Conservation (phyloP, 2,329 filamentous ascomycete genomes). For the Eurotiales sp. region DNA sequence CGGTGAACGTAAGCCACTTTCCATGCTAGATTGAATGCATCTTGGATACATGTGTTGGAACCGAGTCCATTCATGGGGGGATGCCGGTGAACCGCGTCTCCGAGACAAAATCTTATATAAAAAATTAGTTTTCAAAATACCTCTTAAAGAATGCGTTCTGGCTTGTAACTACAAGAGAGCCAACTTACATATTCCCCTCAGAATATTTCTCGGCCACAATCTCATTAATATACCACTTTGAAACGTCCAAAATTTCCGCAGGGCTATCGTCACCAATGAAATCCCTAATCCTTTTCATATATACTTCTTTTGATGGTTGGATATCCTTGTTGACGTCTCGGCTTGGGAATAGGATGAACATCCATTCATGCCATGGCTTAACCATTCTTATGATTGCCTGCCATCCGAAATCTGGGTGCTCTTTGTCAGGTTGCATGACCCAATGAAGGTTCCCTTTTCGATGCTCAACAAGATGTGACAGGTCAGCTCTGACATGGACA, state of each 20-base stretch:
- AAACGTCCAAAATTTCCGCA: slow-evolving; percentile 50
- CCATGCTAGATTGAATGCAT: slow-evolving; percentile 54
- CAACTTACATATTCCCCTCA: slow-evolving; percentile 39
- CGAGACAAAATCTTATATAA: slow-evolving; percentile 18
- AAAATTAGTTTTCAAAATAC: not conserved
- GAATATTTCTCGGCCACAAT: slow-evolving; percentile 57
- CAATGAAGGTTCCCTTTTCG: slow-evolving; percentile 48
- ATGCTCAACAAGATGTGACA: slow-evolving; percentile 33
- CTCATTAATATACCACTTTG: slow-evolving; percentile 61
- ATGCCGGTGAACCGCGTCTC: slow-evolving; percentile 11
- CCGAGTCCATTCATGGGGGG: slow-evolving; percentile 11
- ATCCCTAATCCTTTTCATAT: slow-evolving; percentile 43
- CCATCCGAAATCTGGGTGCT: slow-evolving; percentile 52
- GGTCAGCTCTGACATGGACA: slow-evolving; percentile 35
- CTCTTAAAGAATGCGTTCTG: too few species aligned
- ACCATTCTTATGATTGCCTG: slow-evolving; percentile 56
- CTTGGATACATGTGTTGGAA: slow-evolving; percentile 13
- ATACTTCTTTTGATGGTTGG: slow-evolving; percentile 46
- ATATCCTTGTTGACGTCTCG: slow-evolving; percentile 28
- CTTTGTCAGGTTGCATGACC: slow-evolving; percentile 53
- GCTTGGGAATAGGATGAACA: slow-evolving; percentile 53
- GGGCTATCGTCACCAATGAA: slow-evolving; percentile 53
- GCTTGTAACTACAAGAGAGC: too few species aligned
- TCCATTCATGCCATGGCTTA: slow-evolving; percentile 61
- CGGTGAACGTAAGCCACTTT: slow-evolving; percentile 48